Conservation (phyloP, 148 eudicot species). For the Rhododendron ovatum region DNA sequence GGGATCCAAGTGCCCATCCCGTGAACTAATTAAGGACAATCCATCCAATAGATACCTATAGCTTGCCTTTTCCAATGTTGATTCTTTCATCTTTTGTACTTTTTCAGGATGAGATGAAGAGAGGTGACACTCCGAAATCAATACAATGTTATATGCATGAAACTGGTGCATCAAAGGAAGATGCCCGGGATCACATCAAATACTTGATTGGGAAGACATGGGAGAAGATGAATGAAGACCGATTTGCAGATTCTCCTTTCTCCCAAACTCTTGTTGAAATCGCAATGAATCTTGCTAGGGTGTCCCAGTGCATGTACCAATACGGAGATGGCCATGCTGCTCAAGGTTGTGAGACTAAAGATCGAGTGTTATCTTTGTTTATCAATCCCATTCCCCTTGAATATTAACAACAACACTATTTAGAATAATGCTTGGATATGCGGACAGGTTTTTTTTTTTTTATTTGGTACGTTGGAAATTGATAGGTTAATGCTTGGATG, state of each 20-base stretch:
- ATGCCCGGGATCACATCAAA: slow-evolving; percentile 19
- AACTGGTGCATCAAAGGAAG: slow-evolving; percentile 11
- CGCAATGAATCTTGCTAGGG: slow-evolving; percentile 17
- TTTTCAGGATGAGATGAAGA: slow-evolving; percentile 27
- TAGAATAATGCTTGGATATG: no score
- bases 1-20: no score
- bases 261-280: not conserved
- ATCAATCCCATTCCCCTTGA: slow-evolving; percentile 10
- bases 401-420: no score
- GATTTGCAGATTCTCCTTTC: not conserved
- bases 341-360: not conserved
- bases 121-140: slow-evolving; percentile 24
- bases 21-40: no score
- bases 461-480: no score
- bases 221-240: slow-evolving; percentile 27
- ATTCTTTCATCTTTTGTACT: no score
- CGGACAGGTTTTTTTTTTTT: no score
- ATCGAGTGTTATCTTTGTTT: slow-evolving; percentile 7
- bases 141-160: slow-evolving; percentile 30
- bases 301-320: slow-evolving; percentile 16
- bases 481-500: no score
- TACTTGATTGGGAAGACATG: slow-evolving; percentile 15
- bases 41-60: no score
- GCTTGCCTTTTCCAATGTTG: no score
- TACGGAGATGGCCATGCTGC: slow-evolving; percentile 23